Base-by-base conservation (phyloP, 352 stramenopile genomes). In the Globisporangium abappressorium region DNA sequence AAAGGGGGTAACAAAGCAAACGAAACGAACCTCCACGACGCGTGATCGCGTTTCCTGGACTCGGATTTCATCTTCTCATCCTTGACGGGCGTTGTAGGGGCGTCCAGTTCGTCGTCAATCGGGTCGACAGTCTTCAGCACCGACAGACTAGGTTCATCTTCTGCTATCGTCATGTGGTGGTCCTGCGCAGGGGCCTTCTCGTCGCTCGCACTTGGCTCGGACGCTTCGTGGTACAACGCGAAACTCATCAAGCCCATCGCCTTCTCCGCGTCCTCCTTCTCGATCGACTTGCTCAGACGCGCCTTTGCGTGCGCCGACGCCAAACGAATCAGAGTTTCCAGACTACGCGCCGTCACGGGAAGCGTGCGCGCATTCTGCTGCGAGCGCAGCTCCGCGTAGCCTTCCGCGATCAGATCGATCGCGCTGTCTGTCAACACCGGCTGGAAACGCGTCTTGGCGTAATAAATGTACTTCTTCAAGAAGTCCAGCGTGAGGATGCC, bases 311-410 rank as follows among this genome's bases (percentile, higher is more conserved):
- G 97, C 18, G 98, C 98, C 36, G 93, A 99, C 5, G 96, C 90
- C 18, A 99, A 74, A 80, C 98, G 97, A 84, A 99, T 99, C n/a
- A 99, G 85, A 33, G 98, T 99, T 77, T 99, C 98, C 55, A 99
- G 78, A 73, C 90, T 98, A 92, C 98, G 97, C 12, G 97, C 97
- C 15, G 98, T 99, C 33, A 99, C 97, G 11, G 95, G 95, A 2
- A 98, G 78, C 46, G 94, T 98, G 34, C 91, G 74, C 71, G 75
- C 88, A 61, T 97, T 98, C 78, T 99, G 93, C 70, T 98, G 91
- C 59, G 92, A 96, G 22, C 98, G 92, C 68, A 99, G 90, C 74
- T 99, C 96, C 1, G 97, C 94, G 83, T 99, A 99, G 12, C 92
- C 87, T 62, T 97, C 95, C 4, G 97, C 91, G 69, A 99, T 99